Conservation (phyloP, 306 rosid genomes). For the Vigna trinervia region DNA sequence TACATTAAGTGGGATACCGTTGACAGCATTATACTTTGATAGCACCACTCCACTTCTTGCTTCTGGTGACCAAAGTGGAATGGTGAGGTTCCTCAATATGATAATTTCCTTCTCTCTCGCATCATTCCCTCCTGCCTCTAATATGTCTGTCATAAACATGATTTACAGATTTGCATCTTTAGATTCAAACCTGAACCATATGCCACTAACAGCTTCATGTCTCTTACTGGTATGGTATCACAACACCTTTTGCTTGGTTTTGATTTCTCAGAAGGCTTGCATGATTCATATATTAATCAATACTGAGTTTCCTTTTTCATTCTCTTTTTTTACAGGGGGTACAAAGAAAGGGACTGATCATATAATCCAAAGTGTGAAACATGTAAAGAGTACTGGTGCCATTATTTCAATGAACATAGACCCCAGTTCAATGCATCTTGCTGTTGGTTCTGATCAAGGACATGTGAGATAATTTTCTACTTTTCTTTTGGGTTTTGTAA, state of each 20-base stretch:
- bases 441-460: constrained; percentile 94
- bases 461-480: constrained; percentile 59
- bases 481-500: not conserved
- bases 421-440: constrained; percentile 64
- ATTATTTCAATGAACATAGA: constrained; percentile 60
- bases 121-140: not conserved
- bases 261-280: not conserved
- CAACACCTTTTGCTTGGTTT: constrained; percentile 33
- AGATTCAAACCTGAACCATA: constrained; percentile 86
- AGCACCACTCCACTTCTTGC: constrained; percentile 66
- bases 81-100: constrained; percentile 55
- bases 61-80: constrained; percentile 92
- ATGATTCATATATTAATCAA: constrained; percentile 33
- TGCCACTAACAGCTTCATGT: constrained; percentile 67
- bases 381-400: constrained; percentile 68
- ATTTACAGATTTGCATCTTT: constrained; percentile 76
- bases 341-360: constrained; percentile 80
- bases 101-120: constrained; percentile 4
- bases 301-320: constrained; percentile 26
- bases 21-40: constrained; percentile 79
- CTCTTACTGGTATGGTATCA: constrained; percentile 84
- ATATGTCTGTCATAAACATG: constrained; percentile 22
- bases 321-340: constrained; percentile 58
- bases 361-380: constrained; percentile 71
- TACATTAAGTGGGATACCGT: constrained; percentile 76